Base-by-base conservation (phyloP, 2,329 filamentous ascomycete genomes). In the Westerdykella sp. region DNA sequence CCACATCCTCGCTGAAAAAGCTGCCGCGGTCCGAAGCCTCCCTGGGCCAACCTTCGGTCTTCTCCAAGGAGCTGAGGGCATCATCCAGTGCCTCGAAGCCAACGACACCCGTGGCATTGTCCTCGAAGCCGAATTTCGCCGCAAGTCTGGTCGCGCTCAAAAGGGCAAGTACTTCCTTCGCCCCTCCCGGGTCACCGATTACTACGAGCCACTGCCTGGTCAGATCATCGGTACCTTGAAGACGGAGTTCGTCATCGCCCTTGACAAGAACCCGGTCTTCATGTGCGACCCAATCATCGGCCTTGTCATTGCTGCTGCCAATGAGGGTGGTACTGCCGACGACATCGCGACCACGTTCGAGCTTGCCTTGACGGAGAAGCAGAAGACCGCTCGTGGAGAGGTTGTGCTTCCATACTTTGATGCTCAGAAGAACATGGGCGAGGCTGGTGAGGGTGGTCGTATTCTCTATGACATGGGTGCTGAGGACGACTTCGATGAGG, bases 391-490 rank as follows among this genome's bases (percentile, higher is more conserved):
- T 40, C 74, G 93, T 21, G 91, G 96, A 57, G 87, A 85, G 0
- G 87, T 98, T 7, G 86, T 97, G 34, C 65, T 97, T 66, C 93
- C 93, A 13, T 97, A 98, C 65, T 96, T 94, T 68, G 93, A 98
- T 72, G 93, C 93, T 18, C 93, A 98, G 75, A 87, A 81, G 41
- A 35, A 9, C 9, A 35, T 35, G 5, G 84, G 82, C 2, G 67
- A 73, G 45, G 79, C 77, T 4, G 90, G 90, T 0, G 88, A 95
- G 57, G 91, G 93, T 4, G 93, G 93, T 0, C 78, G 91, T 47
- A 98, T 98, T 52, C 63, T 98, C 59, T 98, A 98, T 65, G 91
- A 97, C 56, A 95, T 97, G 86, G 91, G 90, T 1, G 79, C 82
- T 49, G 93, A 97, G 70, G 93, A 98, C 67, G 89, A 97, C 64